Evolutionary conservation across 208 protist genomes (phyloP), one percentile per base, ranked within the genome.

Genomic region (Novymonas esmeraldas): DNA sequence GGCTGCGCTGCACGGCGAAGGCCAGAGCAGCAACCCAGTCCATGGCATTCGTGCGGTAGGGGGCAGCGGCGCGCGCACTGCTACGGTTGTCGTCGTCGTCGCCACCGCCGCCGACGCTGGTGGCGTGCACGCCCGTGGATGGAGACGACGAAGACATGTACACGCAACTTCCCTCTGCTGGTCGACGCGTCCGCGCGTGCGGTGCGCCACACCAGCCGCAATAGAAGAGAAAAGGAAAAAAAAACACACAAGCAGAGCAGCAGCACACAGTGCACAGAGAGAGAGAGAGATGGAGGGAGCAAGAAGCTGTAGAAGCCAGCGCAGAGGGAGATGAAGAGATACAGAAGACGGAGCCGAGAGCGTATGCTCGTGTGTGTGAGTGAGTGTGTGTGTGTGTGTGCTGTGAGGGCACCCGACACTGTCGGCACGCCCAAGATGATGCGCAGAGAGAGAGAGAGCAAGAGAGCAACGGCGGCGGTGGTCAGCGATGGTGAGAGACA

Each of bases 21-120:
- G 70, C 14, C 5, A 81, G 55, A 2, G 61, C 51, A 5, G 50
- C 31, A 6, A 71, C 20, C 76, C 76, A 81, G 28, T 76, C 64
- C 9, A 26, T 18, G 14, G 31, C 22, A 31, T 81, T 81, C 20
- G 72, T 76, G 51, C 65, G 69, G 34, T 74, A 81, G 13, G 76
- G 76, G 9, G 55, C 36, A n/a, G 67, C 31, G 9, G 42, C 24
- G n/a, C 34, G 11, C 6, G 56, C 9, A 45, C 16, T 18, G 54
- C 10, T 33, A 14, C 41, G 7, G 54, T 49, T 18, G 46, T 20
- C 9, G 50, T 39, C 29, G 56, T 18, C 6, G 41, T 20, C 16
- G 44, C 44, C 18, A 44, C 33, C 22, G 38, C 56, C 18, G 39
- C 14, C 22, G 16, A 61, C 18, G 22, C n/a, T n/a, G n/a, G n/a